Conservation (phyloP, 331 rosid genomes). For the Quercus lobata region DNA sequence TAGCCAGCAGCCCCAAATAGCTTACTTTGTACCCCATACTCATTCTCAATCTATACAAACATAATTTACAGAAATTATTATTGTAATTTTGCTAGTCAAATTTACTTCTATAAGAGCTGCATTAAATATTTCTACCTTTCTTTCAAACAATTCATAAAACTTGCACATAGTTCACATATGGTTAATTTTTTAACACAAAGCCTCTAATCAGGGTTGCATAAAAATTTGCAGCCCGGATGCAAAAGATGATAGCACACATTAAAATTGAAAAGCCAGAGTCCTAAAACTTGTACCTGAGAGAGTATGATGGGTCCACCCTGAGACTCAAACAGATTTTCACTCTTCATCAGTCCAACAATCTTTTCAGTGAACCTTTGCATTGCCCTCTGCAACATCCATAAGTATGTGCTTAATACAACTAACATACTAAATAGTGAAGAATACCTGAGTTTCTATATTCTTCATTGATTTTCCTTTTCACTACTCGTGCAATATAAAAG, state of each 20-base stretch:
- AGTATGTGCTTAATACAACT: slow-evolving; percentile 8
- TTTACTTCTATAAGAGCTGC: slow-evolving; percentile 6
- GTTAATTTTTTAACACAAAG: neutral
- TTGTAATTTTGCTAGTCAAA: slow-evolving; percentile 13
- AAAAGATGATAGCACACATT: neutral
- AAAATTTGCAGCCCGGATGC: slow-evolving; percentile 6
- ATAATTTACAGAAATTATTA: neutral
- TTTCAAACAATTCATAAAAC: neutral
- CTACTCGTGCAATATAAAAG: neutral
- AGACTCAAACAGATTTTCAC: slow-evolving; percentile 74
- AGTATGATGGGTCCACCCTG: slow-evolving; percentile 99
- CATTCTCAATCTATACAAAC: slow-evolving; percentile 85
- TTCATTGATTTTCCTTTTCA: neutral
- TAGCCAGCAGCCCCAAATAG: slow-evolving; percentile 71
- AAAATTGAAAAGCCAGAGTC: neutral
- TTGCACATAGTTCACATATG: neutral
- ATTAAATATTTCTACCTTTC: neutral
- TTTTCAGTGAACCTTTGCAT: slow-evolving; percentile 96
- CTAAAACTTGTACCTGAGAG: slow-evolving; percentile 65
- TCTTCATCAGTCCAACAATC: slow-evolving; percentile 96
- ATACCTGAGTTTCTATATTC: neutral
- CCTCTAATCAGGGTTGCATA: neutral
- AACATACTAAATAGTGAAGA: neutral
- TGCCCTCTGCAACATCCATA: slow-evolving; percentile 64
- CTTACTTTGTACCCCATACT: slow-evolving; percentile 78